Evolutionary conservation across 768 basidiomycete species (phyloP), one percentile per base, ranked within the genome.

Genomic region (Tremella yokohamensis): DNA sequence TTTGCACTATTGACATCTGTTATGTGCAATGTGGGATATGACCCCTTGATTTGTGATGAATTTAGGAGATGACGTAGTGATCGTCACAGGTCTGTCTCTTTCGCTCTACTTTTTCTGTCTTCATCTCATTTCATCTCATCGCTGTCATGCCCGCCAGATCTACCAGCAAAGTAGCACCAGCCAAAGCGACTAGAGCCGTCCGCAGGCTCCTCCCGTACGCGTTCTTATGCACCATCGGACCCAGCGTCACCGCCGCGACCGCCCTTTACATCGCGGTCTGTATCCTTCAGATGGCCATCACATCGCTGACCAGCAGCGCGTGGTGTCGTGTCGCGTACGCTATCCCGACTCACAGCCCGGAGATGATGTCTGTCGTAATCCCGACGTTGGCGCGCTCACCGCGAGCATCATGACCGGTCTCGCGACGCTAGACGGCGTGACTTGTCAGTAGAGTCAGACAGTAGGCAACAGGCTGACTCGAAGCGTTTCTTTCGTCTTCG

Each of bases 171-270:
- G n/a, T n/a, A n/a, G 29, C 29, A 4, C 11, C 29, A 34, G 29
- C 29, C 6, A 34, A 34, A 11, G 29, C 29, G 6, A 34, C 29
- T 34, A 4, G 29, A 34, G 29, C 29, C 11, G 29, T 34, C 29
- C 4, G 29, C 6, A 34, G 64, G 12, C 55, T 73, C 0, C 49
- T 73, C 11, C 71, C 71, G 0, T 73, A 70, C 49, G 53, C 64
- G 3, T 65, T 73, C 51, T 52, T 70, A 0, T 64, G 66, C 54
- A 73, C 71, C 24, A 62, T 73, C 16, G 71, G 71, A 13, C 71
- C 71, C 6, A 65, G 62, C 29, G 66, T 73, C 15, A 66, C 68
- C 2, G 71, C 71, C 15, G 68, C 71, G n/a, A 68, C 68, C 18
- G 57, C 63, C 8, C 60, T 73, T 19, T 67, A 62, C 40, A 58